Conservation (phyloP, 192 early-diverging fungal genomes). For the Podila epicladia region DNA sequence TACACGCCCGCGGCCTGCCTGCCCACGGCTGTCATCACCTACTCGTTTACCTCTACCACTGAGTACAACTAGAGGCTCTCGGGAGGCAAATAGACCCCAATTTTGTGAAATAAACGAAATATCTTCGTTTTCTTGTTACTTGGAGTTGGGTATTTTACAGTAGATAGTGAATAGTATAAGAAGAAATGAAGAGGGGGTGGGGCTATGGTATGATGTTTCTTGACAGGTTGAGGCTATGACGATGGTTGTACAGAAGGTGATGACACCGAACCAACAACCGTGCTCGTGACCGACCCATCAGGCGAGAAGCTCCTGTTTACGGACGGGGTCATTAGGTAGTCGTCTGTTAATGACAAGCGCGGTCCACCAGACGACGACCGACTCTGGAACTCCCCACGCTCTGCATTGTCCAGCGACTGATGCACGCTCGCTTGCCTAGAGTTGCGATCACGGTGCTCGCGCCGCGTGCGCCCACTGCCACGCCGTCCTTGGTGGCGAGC, state of each 20-base stretch:
- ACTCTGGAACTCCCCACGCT: neutral
- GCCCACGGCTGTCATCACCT: conserved; percentile 1
- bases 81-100: no score
- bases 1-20: conserved; percentile 1
- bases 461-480: neutral
- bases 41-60: conserved; percentile 1
- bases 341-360: no score
- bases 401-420: neutral
- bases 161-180: no score
- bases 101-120: no score
- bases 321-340: neutral
- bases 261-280: neutral
- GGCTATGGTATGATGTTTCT: no score
- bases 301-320: neutral
- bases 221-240: no score
- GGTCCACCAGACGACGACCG: no score
- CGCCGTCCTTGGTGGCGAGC: neutral
- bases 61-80: neutral
- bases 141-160: no score
- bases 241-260: neutral
- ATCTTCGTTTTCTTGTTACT: no score
- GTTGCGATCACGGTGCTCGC: neutral
- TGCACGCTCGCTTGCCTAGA: no score
- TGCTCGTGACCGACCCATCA: neutral
- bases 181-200: no score